A percentile compares a stretch with the other conserved stretches of the same genome.
phyloP scores from a whole-genome alignment of 257 asterid species.

The Scutellaria barbata region DNA sequence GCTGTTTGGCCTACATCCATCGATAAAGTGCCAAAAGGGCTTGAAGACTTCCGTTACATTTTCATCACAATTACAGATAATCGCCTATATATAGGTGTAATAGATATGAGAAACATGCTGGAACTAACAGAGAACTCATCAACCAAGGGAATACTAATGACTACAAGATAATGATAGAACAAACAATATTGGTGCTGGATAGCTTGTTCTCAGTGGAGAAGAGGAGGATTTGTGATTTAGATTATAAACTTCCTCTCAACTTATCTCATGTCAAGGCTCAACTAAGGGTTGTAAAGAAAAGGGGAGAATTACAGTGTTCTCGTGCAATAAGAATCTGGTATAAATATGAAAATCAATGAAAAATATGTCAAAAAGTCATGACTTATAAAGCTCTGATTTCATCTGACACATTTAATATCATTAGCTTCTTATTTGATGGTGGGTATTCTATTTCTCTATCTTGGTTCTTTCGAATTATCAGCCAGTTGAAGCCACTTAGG shows the following conservation, averaged over 20 bases:
- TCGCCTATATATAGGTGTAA: not conserved
- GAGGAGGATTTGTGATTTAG: slow-evolving; percentile 20
- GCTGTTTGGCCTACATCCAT: slow-evolving; percentile 6
- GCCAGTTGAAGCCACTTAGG: slow-evolving; percentile 3
- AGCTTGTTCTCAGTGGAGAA: slow-evolving; percentile 18
- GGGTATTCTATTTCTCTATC: not conserved
- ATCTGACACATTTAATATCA: slow-evolving; percentile 4
- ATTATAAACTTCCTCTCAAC: slow-evolving; percentile 7
- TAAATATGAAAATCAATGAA: not conserved
- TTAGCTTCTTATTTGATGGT: not conserved
- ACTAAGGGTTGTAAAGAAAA: not conserved
- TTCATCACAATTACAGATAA: not conserved
- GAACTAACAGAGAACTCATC: slow-evolving; percentile 6
- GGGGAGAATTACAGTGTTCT: not conserved
- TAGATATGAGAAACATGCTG: slow-evolving; percentile 5
- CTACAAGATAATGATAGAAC: slow-evolving; percentile 23
- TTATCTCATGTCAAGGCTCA: slow-evolving; percentile 3
- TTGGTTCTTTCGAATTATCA: slow-evolving; percentile 4
- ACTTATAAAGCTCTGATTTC: slow-evolving; percentile 2
- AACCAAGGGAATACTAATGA: not conserved
- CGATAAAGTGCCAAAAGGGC: slow-evolving; percentile 23
- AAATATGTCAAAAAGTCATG: not conserved
- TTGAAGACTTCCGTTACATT: slow-evolving; percentile 4
- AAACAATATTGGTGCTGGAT: not conserved
- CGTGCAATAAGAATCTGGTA: not conserved